phyloP scores from a whole-genome alignment of 352 stramenopile species.

The Globisporangium paroecandrum region DNA sequence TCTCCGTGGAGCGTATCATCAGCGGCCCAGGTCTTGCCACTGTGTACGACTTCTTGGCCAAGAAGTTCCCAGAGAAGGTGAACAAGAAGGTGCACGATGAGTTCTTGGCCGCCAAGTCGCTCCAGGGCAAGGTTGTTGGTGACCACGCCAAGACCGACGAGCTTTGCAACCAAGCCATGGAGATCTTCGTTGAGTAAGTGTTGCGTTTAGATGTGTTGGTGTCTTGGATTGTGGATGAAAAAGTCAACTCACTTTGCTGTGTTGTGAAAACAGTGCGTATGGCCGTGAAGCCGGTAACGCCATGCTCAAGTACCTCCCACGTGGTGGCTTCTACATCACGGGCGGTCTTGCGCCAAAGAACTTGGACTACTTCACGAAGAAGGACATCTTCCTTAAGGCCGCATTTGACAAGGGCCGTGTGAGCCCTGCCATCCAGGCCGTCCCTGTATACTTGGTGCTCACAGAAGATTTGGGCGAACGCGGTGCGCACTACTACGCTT shows the following conservation, averaged over 20 bases:
- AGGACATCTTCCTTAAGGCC: slow-evolving; percentile 74
- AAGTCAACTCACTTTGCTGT: neutral
- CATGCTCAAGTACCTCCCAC: slow-evolving; percentile 95
- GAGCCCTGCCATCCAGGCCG: slow-evolving; percentile 59
- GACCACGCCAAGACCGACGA: slow-evolving; percentile 82
- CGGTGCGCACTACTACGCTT: slow-evolving; percentile 87
- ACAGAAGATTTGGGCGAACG: slow-evolving; percentile 90
- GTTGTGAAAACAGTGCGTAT: slow-evolving; percentile 68
- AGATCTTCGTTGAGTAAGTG: slow-evolving; percentile 92
- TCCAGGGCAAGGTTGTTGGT: slow-evolving; percentile 84
- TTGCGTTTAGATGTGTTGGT: neutral
- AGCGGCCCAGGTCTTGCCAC: slow-evolving; percentile 93
- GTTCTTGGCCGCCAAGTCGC: slow-evolving; percentile 53
- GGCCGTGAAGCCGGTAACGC: slow-evolving; percentile 92
- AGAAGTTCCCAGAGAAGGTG: slow-evolving; percentile 88
- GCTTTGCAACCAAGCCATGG: slow-evolving; percentile 86
- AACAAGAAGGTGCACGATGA: slow-evolving; percentile 74
- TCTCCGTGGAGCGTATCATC: slow-evolving; percentile 96
- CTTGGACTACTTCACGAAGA: slow-evolving; percentile 90
- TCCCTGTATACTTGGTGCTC: slow-evolving; percentile 88
- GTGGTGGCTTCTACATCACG: slow-evolving; percentile 96
- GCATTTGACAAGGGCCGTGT: slow-evolving; percentile 90
- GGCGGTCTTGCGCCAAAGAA: slow-evolving; percentile 97
- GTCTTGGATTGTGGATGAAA: neutral
- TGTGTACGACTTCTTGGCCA: slow-evolving; percentile 94